A percentile compares a stretch with the other conserved stretches of the same genome.
These are phyloP conservation scores for Pythium biforme DNA, from an alignment of 352 stramenopile genomes.

Conservation along the genomic window DNA sequence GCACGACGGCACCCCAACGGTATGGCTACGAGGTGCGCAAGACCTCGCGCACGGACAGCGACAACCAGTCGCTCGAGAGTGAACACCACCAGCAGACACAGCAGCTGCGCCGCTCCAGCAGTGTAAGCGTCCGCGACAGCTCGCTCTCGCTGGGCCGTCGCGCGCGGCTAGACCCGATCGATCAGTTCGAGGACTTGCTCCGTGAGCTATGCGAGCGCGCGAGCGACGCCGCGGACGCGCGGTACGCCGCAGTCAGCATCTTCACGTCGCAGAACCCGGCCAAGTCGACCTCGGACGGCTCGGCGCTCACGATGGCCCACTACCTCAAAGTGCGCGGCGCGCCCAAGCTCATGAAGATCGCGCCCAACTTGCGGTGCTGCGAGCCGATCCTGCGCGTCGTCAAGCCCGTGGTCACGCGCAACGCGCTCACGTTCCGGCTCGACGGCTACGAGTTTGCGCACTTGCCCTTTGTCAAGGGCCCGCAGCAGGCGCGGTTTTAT, in stretches of 20 bases:
- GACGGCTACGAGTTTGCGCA: conserved; percentile 49
- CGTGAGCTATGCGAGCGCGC: conserved; percentile 54
- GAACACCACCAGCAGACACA: background rate
- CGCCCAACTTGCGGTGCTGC: conserved; percentile 63
- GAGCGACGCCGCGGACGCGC: conserved; percentile 35
- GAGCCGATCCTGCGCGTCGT: conserved; percentile 55
- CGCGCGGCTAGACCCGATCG: conserved; percentile 29
- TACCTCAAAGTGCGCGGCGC: conserved; percentile 51
- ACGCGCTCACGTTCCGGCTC: conserved; percentile 32
- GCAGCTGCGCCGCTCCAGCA: background rate
- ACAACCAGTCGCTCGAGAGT: conserved; percentile 34
- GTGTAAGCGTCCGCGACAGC: background rate
- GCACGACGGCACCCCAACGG: background rate
- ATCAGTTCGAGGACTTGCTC: conserved; percentile 54
- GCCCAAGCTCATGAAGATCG: conserved; percentile 54
- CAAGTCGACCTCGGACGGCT: background rate
- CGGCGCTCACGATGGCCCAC: conserved; percentile 24
- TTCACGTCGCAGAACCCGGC: conserved; percentile 28
- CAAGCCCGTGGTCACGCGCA: conserved; percentile 45
- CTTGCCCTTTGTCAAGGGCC: conserved; percentile 66
- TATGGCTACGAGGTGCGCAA: conserved; percentile 5
- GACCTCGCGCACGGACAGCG: background rate
- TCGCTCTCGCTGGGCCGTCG: conserved; percentile 30
- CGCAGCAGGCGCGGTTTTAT: conserved; percentile 74
- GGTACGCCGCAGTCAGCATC: conserved; percentile 62